A percentile compares a stretch with the other conserved stretches of the same genome.
Evolutionary conservation across 768 basidiomycete genomes (phyloP).

Genomic region (Hericium erinaceus): DNA sequence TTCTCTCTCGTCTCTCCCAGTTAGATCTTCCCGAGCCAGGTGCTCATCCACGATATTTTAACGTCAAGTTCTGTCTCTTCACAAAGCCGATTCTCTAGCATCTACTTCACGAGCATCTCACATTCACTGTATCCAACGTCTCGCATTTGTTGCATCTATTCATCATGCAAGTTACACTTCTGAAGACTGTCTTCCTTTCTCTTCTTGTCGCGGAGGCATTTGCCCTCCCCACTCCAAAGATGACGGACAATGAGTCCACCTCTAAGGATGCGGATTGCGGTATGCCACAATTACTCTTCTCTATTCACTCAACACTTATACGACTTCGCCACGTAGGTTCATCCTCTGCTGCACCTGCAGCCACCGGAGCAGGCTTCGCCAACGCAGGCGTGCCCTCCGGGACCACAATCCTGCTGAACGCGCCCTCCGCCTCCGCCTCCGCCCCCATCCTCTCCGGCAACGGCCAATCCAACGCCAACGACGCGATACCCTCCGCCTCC

Average conservation of each 20-base stretch:
- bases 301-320: too few species aligned
- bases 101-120: not conserved
- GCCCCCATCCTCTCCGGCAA: not conserved
- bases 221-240: conserved; percentile 7
- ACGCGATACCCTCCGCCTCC: not conserved
- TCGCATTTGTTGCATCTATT: not conserved
- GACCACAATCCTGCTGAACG: conserved; percentile 9
- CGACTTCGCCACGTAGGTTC: not conserved
- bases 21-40: not conserved
- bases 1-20: not conserved
- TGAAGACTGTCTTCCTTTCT: not conserved
- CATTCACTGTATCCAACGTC: not conserved
- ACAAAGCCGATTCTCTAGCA: not conserved
- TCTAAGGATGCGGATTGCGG: conserved; percentile 5
- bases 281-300: not conserved
- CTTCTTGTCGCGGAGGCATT: conserved; percentile 1
- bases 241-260: not conserved
- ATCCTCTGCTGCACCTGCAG: not conserved
- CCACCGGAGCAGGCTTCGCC: not conserved
- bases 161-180: conserved; percentile 5
- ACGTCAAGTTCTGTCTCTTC: not conserved
- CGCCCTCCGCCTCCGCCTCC: not conserved
- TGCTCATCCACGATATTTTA: not conserved
- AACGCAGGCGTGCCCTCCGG: not conserved
- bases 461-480: not conserved